Evolutionary conservation across 352 stramenopile species (phyloP).

Genomic region (Phytophthora ohioensis): DNA sequence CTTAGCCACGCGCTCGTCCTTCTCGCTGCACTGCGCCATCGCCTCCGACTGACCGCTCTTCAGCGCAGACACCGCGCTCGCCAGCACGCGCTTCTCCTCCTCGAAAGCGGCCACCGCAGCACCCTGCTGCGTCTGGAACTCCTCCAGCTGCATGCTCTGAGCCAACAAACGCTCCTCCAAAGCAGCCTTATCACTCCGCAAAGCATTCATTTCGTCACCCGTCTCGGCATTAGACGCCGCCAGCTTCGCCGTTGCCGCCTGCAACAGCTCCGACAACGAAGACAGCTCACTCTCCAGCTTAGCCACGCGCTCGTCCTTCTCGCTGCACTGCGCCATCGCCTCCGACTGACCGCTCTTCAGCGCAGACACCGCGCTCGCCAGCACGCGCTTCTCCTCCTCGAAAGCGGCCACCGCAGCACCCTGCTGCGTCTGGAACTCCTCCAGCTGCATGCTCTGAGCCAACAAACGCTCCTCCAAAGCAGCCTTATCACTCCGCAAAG

Average conservation of each 20-base stretch:
- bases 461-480: conserved; percentile 28
- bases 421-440: conserved; percentile 18
- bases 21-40: no score
- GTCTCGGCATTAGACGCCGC: conserved; percentile 1
- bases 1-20: no score
- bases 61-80: no score
- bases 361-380: conserved; percentile 31
- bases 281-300: conserved; percentile 20
- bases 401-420: conserved; percentile 23
- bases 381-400: conserved; percentile 35
- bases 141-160: conserved; percentile 6
- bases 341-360: conserved; percentile 29
- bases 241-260: conserved; percentile 9
- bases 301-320: conserved; percentile 20
- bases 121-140: conserved; percentile 11
- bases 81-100: conserved; percentile 23
- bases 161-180: conserved; percentile 10
- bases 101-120: conserved; percentile 14
- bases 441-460: conserved; percentile 17
- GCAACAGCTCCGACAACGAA: conserved; percentile 2
- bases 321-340: conserved; percentile 16
- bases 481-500: conserved; percentile 28
- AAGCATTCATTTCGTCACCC: neutral
- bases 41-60: no score
- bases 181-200: neutral